A percentile compares a stretch with the other conserved stretches of the same genome.
Conservation (phyloP, 805 yeast genomes). For the Cyberlindnera bimundalis region DNA sequence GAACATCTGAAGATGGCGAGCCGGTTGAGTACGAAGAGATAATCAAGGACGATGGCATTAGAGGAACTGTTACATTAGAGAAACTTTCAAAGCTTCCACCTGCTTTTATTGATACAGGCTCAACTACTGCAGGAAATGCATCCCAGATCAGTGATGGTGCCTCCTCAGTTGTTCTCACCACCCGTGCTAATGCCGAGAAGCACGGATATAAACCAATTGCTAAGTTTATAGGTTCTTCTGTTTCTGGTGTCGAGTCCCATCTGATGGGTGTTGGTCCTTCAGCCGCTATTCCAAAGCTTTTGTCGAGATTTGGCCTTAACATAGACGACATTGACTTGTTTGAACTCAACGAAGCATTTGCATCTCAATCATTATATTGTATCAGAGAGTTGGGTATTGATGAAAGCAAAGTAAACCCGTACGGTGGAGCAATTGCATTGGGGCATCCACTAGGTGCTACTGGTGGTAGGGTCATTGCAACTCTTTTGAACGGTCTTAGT, state of each 20-base stretch:
- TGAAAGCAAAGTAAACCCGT: constrained; percentile 69
- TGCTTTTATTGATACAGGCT: constrained; percentile 71
- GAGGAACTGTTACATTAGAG: constrained; percentile 74
- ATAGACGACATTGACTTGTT: constrained; percentile 64
- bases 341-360: constrained; percentile 95
- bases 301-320: constrained; percentile 53
- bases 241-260: constrained; percentile 91
- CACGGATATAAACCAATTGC: constrained; percentile 66
- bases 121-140: constrained; percentile 90
- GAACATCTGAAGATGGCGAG: constrained; percentile 46
- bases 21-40: constrained; percentile 50
- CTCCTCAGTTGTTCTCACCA: constrained; percentile 77
- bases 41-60: constrained; percentile 74
- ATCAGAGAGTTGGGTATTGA: constrained; percentile 64
- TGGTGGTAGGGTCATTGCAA: constrained; percentile 38
- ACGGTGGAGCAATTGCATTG: constrained; percentile 94
- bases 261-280: constrained; percentile 97
- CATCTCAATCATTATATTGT: constrained; percentile 85
- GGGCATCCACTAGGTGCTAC: constrained; percentile 93
- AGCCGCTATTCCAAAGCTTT: constrained; percentile 78
- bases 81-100: constrained; percentile 71
- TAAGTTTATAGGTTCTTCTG: constrained; percentile 67
- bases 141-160: constrained; percentile 94
- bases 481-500: constrained; percentile 34
- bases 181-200: constrained; percentile 75